These are phyloP conservation scores for Sclerospora graminicola DNA, from an alignment of 352 stramenopile genomes.

Conservation along the genomic window DNA sequence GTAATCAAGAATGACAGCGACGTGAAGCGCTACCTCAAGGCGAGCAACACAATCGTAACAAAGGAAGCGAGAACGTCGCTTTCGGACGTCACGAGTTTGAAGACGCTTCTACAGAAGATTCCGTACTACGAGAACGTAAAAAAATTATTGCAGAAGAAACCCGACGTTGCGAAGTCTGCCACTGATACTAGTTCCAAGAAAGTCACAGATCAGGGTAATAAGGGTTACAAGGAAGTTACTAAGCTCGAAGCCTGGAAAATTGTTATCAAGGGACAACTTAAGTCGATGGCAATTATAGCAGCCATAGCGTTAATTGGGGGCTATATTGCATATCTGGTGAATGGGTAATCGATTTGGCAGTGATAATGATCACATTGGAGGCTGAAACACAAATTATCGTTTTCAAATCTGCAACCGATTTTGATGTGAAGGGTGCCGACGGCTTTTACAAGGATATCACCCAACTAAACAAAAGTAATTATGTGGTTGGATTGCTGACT, in stretches of 20 bases:
- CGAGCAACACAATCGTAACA: background rate
- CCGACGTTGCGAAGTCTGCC: constrained; percentile 2
- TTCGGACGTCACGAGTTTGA: background rate
- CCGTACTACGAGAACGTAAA: background rate
- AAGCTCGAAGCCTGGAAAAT: background rate
- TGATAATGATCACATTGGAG: too few relatives aligned
- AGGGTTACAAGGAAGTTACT: background rate
- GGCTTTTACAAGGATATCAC: too few relatives aligned
- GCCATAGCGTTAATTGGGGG: constrained; percentile 7
- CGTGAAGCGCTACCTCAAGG: background rate
- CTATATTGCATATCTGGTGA: constrained; percentile 10
- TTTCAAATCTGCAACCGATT: too few relatives aligned
- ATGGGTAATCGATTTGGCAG: constrained; percentile 28
- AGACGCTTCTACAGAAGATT: background rate
- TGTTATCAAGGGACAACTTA: constrained; percentile 7
- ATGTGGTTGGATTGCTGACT: too few relatives aligned
- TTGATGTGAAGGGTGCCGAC: too few relatives aligned
- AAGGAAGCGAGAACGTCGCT: constrained; percentile 1
- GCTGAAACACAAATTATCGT: too few relatives aligned
- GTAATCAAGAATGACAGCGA: background rate
- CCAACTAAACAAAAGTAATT: too few relatives aligned
- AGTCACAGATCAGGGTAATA: background rate
- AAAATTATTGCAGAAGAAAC: constrained; percentile 1
- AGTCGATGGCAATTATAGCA: constrained; percentile 7
- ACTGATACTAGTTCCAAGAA: background rate